Evolutionary conservation across 306 rosid genomes (phyloP), one percentile per base, ranked within the genome.

Genomic region (Quillaja saponaria): DNA sequence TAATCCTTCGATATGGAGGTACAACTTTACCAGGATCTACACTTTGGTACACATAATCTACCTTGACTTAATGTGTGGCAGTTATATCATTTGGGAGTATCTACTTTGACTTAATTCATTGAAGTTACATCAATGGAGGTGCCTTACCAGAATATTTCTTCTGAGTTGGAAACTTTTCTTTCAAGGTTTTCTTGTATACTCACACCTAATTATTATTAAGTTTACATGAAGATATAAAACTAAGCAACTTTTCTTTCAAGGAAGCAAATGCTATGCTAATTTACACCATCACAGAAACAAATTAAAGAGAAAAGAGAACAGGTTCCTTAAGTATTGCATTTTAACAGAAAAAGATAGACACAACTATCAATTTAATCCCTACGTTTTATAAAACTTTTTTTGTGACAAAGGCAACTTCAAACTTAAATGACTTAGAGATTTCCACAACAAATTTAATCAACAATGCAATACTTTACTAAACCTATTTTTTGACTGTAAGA

Each of bases 71-170:
- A 28, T 73, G 92, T 42, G 90, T 86, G 16, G 98, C 98, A 64
- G 49, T 82, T 70, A 75, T 81, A 81, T 86, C 92, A 53, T 66
- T 84, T 72, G 76, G n/a, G n/a, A n/a, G n/a, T n/a, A 71, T 88
- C 95, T 65, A 82, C 80, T 71, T 91, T 88, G 66, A 91, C 88
- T 81, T 88, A 95, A 28, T 73, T 90, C 38, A 88, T 86, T n/a
- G 98, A 96, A 64, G 49, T 82, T 70, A 75, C 79, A 81, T 86
- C 92, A 53, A 66, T 84, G 76, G 55, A 37, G 96, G 90, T 47
- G 96, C 95, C 79, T 81, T 91, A 55, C 88, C 96, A 64, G 98
- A 91, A 83, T 79, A 88, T 82, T 83, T 88, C 87, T 91, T 88
- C 55, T 86, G 73, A 59, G 88, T 79, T 17, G 98, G 95, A 77